Percentiles rank a stretch among this genome's conserved stretches.
Evolutionary conservation across 2,329 filamentous ascomycete species (phyloP).

Genomic region (Botrytis porri): DNA sequence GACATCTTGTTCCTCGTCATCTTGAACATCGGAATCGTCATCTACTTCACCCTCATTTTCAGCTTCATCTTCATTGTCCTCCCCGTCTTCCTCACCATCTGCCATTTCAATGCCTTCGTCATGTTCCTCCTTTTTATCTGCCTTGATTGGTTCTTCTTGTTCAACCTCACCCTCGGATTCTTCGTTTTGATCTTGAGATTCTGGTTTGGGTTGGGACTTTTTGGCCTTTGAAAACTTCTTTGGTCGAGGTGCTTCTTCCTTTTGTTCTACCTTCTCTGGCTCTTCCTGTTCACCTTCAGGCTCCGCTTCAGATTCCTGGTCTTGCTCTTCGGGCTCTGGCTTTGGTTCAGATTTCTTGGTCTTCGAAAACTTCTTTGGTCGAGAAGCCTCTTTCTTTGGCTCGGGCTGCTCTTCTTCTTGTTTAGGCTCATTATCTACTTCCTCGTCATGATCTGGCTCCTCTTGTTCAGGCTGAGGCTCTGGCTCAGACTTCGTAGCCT

Average conservation of each 20-base stretch:
- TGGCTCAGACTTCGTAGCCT: background rate
- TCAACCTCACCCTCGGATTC: conserved; percentile 8
- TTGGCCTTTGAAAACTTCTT: conserved; percentile 4
- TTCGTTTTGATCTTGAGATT: background rate
- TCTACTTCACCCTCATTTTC: background rate
- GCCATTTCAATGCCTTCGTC: conserved; percentile 17
- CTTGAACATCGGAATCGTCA: background rate
- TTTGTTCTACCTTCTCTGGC: conserved; percentile 45
- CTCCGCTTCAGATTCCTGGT: conserved; percentile 3
- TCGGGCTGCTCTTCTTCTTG: conserved; percentile 44
- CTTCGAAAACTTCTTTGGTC: background rate
- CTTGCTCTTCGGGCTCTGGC: conserved; percentile 26
- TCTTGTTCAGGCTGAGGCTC: background rate
- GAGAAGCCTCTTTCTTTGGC: background rate
- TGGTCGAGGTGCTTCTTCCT: background rate
- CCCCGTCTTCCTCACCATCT: conserved; percentile 12
- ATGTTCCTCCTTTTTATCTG: conserved; percentile 7
- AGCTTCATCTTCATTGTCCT: background rate
- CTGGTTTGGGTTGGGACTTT: background rate
- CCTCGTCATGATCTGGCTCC: conserved; percentile 3
- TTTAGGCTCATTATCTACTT: conserved; percentile 23
- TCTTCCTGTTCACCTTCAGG: conserved; percentile 38
- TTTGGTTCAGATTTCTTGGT: background rate
- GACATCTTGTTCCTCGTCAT: conserved; percentile 11
- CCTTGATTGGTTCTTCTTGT: background rate